Base-by-base conservation (phyloP, 2,329 filamentous ascomycete genomes). In the Phoma sp. region DNA sequence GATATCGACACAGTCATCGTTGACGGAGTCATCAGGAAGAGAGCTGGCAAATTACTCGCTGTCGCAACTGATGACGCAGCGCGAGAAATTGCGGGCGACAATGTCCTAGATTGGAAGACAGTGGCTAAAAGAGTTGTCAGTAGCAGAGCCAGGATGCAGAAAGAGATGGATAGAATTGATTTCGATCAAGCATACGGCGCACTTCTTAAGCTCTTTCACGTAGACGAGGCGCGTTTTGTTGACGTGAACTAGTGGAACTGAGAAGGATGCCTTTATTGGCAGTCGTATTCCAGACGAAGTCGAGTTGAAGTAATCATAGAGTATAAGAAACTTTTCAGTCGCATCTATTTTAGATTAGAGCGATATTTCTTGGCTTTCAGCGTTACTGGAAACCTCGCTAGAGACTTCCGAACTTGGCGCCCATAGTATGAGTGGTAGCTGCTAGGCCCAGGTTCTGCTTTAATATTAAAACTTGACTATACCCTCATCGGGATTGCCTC, bases 1-100 rank as follows among this genome's bases (percentile, higher is more conserved):
- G 78, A 81, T 65, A 69, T 81, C 3, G 75, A 77, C 14, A 74
- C 63, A 25, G 78, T 81, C 18, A 75, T 81, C 48, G 71, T 81
- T 4, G 74, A 79, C 64, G 78, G 78, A 0, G 47, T 73, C 1
- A 47, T 79, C 12, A 71, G 76, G 48, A 80, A 81, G 64, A 51
- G 57, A 11, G 59, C 59, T 2, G 73, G 75, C 0, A 68, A 63
- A 36, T 29, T 77, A 34, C 29, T 71, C 25, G 34, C 59, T 7
- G 63, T 75, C 1, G 42, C 53, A 7, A 47, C 71, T 7, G 62
- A 70, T 52, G 60, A 65, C 12, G 50, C 28, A 25, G 66, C 58
- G 4, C 58, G 36, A 23, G n/a, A 57, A 14, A 25, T 17, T 9
- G 45, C 67, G 1, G 62, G 48, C 3, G 52, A 51, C 21, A 53